Evolutionary conservation across 129 eudicot species (phyloP).

Genomic region (Solidago caesia): DNA sequence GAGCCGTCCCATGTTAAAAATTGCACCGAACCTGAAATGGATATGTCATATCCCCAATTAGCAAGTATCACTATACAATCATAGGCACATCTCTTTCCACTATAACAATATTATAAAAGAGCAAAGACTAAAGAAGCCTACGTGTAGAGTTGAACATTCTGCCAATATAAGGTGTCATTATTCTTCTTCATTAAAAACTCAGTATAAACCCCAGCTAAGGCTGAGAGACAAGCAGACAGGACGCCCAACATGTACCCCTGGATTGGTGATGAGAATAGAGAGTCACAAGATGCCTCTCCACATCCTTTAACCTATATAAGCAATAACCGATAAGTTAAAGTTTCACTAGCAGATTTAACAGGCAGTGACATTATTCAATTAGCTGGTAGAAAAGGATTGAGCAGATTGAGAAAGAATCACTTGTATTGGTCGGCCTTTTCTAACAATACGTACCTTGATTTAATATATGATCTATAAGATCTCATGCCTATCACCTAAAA

Average conservation of each 20-base stretch:
- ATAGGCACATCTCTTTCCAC: not conserved
- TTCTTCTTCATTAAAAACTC: conserved; percentile 95
- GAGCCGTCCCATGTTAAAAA: conserved; percentile 83
- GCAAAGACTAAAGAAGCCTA: conserved; percentile 36
- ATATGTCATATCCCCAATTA: conserved; percentile 1
- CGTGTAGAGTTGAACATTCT: conserved; percentile 89
- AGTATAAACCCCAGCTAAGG: conserved; percentile 96
- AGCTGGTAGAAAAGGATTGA: not conserved
- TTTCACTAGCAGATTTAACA: conserved; percentile 8
- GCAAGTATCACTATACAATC: not conserved
- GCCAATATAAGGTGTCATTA: conserved; percentile 93
- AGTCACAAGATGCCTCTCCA: conserved; percentile 87
- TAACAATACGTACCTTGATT: not conserved
- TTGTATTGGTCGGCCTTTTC: not conserved
- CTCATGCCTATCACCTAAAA: conserved; percentile 9
- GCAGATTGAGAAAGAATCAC: not conserved
- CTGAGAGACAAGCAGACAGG: conserved; percentile 96
- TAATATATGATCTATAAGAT: not conserved
- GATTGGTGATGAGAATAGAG: conserved; percentile 90
- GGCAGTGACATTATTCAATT: conserved; percentile 13
- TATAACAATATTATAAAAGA: not conserved
- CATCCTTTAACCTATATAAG: conserved; percentile 82
- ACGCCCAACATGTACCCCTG: conserved; percentile 89
- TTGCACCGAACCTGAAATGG: conserved; percentile 71
- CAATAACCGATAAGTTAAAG: conserved; percentile 12